Conservation (phyloP, 2,329 filamentous ascomycete genomes). For the Fusarium clavum region DNA sequence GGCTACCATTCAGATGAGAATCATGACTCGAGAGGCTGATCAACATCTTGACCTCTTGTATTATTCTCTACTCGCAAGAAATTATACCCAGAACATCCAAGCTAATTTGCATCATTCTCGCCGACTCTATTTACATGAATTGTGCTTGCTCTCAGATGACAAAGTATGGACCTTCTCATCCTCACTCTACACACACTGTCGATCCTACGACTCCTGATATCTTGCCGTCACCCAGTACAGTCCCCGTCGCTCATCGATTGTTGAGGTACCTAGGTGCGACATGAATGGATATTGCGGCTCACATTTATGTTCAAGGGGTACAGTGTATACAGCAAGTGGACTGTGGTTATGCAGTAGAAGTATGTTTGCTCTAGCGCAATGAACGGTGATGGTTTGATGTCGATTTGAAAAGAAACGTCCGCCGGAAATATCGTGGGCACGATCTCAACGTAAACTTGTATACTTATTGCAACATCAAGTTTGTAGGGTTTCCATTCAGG, state of each 20-base stretch:
- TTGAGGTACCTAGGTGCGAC: conserved; percentile 17
- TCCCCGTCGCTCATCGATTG: neutral
- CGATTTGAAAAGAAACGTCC: conserved; percentile 21
- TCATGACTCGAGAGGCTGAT: conserved; percentile 3
- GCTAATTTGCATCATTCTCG: conserved; percentile 33
- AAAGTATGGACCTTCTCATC: conserved; percentile 31
- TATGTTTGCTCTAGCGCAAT: conserved; percentile 27
- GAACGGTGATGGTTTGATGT: conserved; percentile 41
- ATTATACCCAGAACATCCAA: neutral
- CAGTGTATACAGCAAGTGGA: conserved; percentile 30
- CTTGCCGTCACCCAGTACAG: conserved; percentile 20
- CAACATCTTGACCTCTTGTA: conserved; percentile 15
- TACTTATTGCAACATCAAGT: conserved; percentile 20
- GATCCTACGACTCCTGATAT: conserved; percentile 25
- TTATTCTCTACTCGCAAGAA: neutral
- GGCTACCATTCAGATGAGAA: conserved; percentile 14
- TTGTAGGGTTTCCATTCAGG: conserved; percentile 37
- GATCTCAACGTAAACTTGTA: conserved; percentile 28
- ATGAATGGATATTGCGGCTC: conserved; percentile 27
- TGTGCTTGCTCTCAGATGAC: conserved; percentile 29
- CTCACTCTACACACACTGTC: conserved; percentile 29
- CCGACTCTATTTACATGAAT: conserved; percentile 32
- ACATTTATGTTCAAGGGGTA: conserved; percentile 24
- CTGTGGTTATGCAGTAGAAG: conserved; percentile 35
- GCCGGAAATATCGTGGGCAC: conserved; percentile 30